Conservation (phyloP, 2,329 filamentous ascomycete species). For the Parasarocladium wereldwijsianum region DNA sequence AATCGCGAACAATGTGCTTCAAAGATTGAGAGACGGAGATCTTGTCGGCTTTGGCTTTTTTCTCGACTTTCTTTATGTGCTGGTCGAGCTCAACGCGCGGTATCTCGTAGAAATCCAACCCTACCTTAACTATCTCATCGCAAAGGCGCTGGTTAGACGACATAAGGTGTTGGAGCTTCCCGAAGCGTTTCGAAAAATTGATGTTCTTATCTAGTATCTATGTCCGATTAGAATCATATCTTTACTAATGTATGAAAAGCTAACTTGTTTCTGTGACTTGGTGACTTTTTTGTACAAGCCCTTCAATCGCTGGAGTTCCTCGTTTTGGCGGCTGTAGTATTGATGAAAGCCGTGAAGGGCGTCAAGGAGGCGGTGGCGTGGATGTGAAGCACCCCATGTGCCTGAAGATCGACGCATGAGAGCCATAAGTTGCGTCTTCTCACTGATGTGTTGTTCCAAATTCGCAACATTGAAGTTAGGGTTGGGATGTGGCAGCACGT, state of each 20-base stretch:
- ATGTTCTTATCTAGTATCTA: conserved; percentile 39
- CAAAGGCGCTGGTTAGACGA: conserved; percentile 29
- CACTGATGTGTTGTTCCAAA: too few relatives aligned
- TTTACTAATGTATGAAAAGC: conserved; percentile 2
- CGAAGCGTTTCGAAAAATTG: conserved; percentile 40
- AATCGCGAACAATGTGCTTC: conserved; percentile 44
- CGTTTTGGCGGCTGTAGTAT: conserved; percentile 19
- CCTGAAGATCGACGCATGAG: too few relatives aligned
- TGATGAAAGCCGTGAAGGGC: conserved; percentile 21
- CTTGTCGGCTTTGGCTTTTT: conserved; percentile 25
- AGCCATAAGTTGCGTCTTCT: too few relatives aligned
- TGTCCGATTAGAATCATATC: fast-evolving
- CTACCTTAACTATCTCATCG: conserved; percentile 26
- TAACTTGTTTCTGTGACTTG: conserved; percentile 17
- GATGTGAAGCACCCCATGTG: too few relatives aligned
- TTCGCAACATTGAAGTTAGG: too few relatives aligned
- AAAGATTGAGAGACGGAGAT: conserved; percentile 35
- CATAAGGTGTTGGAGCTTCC: conserved; percentile 25
- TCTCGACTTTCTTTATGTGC: conserved; percentile 22
- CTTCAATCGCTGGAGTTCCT: conserved; percentile 20
- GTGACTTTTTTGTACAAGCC: conserved; percentile 21
- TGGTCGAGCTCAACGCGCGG: conserved; percentile 25
- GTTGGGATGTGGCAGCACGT: too few relatives aligned
- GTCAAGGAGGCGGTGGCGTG: conserved; percentile 23
- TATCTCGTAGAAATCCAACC: conserved; percentile 31